These are phyloP conservation scores for Linum tenue DNA, from an alignment of 345 rosid genomes.

Conservation along the genomic window DNA sequence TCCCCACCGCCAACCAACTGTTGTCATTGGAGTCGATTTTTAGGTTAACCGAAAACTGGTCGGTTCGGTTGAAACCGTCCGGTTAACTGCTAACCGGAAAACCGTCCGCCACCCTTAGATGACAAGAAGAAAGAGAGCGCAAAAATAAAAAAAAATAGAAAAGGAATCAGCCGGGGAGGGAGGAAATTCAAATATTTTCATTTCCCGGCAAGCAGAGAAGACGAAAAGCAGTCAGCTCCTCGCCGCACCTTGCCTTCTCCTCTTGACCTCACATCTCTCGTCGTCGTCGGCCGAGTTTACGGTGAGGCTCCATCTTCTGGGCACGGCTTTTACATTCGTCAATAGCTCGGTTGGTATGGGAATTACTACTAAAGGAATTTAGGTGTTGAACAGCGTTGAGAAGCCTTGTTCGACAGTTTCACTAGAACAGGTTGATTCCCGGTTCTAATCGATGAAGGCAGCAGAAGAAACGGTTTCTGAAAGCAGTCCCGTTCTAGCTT, in stretches of 20 bases:
- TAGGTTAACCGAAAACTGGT: too few species aligned
- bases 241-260: constrained; percentile 1
- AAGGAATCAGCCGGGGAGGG: background rate
- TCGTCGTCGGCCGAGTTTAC: background rate
- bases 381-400: background rate
- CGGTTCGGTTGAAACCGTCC: too few species aligned
- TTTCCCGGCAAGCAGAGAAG: constrained; percentile 25
- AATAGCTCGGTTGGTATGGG: background rate
- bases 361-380: background rate
- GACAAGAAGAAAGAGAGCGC: too few species aligned
- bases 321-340: background rate
- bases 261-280: background rate
- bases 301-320: background rate
- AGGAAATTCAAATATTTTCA: constrained; percentile 15
- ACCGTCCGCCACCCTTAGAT: too few species aligned
- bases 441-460: background rate
- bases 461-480: background rate
- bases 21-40: too few species aligned
- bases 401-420: background rate
- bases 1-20: too few species aligned
- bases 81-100: too few species aligned
- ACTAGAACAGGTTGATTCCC: background rate
- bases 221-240: background rate
- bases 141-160: too few species aligned
- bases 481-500: too few species aligned